A percentile compares a stretch with the other conserved stretches of the same genome.
phyloP scores from a whole-genome alignment of 495 filamentous ascomycete species.

The Mytilinidion resinicola region DNA sequence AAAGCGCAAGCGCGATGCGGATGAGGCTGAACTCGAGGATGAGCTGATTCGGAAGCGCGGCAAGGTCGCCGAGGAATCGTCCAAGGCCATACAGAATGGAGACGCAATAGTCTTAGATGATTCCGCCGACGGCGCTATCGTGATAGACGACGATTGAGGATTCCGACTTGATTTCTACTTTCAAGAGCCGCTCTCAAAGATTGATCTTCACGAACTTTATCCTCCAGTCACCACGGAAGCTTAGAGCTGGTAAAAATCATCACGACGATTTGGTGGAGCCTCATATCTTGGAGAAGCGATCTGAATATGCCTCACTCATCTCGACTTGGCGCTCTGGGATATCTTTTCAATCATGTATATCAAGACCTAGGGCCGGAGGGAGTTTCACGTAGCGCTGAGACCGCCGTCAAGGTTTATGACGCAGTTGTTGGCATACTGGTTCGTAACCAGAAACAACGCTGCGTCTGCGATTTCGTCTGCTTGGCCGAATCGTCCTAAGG shows the following conservation, averaged over 20 bases:
- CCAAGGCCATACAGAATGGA: slow-evolving; percentile 30
- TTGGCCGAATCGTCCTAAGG: slow-evolving; percentile 62
- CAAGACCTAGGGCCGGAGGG: neutral
- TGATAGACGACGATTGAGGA: slow-evolving; percentile 59
- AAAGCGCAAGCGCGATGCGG: slow-evolving; percentile 32
- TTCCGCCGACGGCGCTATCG: slow-evolving; percentile 57
- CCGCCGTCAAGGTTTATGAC: slow-evolving; percentile 83
- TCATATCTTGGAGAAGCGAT: no score
- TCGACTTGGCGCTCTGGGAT: neutral
- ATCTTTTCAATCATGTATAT: slow-evolving; percentile 2
- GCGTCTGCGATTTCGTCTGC: slow-evolving; percentile 73
- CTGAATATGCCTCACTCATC: neutral
- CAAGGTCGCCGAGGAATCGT: slow-evolving; percentile 26
- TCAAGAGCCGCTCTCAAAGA: neutral
- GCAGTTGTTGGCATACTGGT: slow-evolving; percentile 77
- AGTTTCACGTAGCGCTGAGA: slow-evolving; percentile 49
- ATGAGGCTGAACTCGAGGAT: slow-evolving; percentile 39
- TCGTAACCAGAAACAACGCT: slow-evolving; percentile 68
- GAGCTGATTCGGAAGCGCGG: slow-evolving; percentile 45
- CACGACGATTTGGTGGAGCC: no score
- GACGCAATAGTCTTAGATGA: slow-evolving; percentile 51
- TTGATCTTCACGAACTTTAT: no score
- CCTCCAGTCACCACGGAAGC: no score
- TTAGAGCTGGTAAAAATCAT: neutral
- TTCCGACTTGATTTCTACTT: slow-evolving; percentile 33